Evolutionary conservation across 2,329 filamentous ascomycete genomes (phyloP), one percentile per base, ranked within the genome.

Genomic region (Hypomyces perniciosus): DNA sequence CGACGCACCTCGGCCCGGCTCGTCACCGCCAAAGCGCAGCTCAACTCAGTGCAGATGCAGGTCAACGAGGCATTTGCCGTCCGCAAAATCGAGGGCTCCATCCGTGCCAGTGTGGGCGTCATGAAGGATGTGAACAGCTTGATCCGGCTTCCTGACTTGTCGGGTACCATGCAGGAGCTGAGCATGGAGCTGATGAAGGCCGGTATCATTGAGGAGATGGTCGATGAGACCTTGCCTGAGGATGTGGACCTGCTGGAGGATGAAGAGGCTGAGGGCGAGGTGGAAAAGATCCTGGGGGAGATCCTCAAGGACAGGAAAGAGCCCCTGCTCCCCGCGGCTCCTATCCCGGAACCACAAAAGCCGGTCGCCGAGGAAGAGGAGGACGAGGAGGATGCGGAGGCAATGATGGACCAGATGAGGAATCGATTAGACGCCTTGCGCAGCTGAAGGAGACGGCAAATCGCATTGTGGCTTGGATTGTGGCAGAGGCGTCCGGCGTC

Each of bases 181-280:
- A 86, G 85, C 61, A 78, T 85, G 52, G 93, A 97, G 76, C 72
- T 97, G 59, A 87, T 96, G 68, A 95, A 90, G 73, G 92, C 93
- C 2, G 93, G 92, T 12, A 92, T 99, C 58, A 95, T 97, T 54
- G 92, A 97, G 75, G 93, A 99, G 74, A 96, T 97, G 88, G 84
- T 95, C 4, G 88, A 85, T 44, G 92, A 97, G 66, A 84, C 79
- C 40, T 73, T 97, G 57, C 89, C 90, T n/a, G 80, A 85, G 57
- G 85, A 90, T 51, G 71, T 85, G 46, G 74, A 89, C 59, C 75
- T 81, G 48, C 80, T 88, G 52, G 88, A 89, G 55, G 88, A 91
- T 61, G 87, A 84, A 5, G 85, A 89, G 67, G 84, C 79, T 2
- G 84, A 87, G 64, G 74, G 72, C 20, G 92, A 97, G 75, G 89